Percentiles rank a stretch among this genome's conserved stretches.
phyloP scores from a whole-genome alignment of 345 rosid genomes.

The Euphorbia lathyris region DNA sequence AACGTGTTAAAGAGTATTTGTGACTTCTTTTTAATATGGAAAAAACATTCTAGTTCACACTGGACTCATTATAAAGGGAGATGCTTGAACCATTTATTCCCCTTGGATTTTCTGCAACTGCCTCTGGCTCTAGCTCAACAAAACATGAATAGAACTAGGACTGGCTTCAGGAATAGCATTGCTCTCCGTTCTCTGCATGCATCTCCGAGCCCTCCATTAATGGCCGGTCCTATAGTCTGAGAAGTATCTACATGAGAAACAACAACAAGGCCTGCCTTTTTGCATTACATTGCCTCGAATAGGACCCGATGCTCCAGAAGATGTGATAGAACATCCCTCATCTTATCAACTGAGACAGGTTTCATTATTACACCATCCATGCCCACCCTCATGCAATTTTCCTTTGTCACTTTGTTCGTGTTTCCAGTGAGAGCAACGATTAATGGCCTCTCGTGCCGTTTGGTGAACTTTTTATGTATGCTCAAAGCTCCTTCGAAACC shows the following conservation, averaged over 20 bases:
- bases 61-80: neutral
- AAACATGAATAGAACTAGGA: neutral
- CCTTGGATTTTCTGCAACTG: neutral
- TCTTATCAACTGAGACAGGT: conserved; percentile 80
- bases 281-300: conserved; percentile 41
- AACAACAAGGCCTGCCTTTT: neutral
- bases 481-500: conserved; percentile 60
- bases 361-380: conserved; percentile 73
- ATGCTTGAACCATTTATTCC: neutral
- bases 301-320: conserved; percentile 65
- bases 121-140: neutral
- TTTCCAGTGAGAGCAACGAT: conserved; percentile 79
- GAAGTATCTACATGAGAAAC: neutral
- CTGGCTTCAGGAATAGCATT: neutral
- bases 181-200: neutral
- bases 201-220: neutral
- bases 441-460: conserved; percentile 69
- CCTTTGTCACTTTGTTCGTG: conserved; percentile 66
- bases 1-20: neutral
- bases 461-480: conserved; percentile 59
- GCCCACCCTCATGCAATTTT: conserved; percentile 79
- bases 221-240: neutral
- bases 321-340: conserved; percentile 67
- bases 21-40: neutral
- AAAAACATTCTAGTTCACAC: neutral